Base-by-base conservation (phyloP, 1,139 yeast genomes). In the Pichia sp. region DNA sequence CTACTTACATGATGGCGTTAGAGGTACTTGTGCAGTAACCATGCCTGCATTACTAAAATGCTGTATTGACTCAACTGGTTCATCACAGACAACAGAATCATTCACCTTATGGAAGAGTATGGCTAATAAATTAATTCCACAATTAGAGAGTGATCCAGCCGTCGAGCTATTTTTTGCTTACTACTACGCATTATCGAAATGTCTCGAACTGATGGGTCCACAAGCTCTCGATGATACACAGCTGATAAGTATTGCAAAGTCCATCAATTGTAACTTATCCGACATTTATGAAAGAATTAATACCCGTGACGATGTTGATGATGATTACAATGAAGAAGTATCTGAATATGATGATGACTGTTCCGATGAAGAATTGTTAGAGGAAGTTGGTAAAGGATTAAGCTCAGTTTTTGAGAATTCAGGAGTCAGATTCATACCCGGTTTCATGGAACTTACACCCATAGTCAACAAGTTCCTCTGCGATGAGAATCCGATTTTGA, bases 1-100 rank as follows among this genome's bases (percentile, higher is more conserved):
- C 68, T 90, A 89, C 67, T 80, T 92, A 66, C 97, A 90, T 69
- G 97, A 90, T 69, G 97, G 95, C 38, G 98, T 93, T 8, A 83
- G 99, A 65, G 90, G 89, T 31, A 82, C 95, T 26, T 92, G 97
- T 51, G 92, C 97, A 4, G 80, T 85, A 59, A 80, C 93, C 3
- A 82, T 92, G 64, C 93, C 97, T 1, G 83, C 90, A 8, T 75
- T 92, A 59, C 74, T 93, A 59, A 75, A 81, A 55, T 83, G 90
- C 60, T 78, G 86, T n/a, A 73, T 77, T 44, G 90, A 89, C 5
- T 76, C 85, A 26, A 83, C 90, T 54, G 67, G 76, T 63, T 64
- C 71, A n/a, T 71, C 69, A 47, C 70, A 72, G 42, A 76, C 89
- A 1, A 75, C 77, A 26, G 87, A 84, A 60, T 78, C 87, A 2